Evolutionary conservation across 805 yeast species (phyloP), one percentile per base, ranked within the genome.

Genomic region (Jamesozyma lodderae): DNA sequence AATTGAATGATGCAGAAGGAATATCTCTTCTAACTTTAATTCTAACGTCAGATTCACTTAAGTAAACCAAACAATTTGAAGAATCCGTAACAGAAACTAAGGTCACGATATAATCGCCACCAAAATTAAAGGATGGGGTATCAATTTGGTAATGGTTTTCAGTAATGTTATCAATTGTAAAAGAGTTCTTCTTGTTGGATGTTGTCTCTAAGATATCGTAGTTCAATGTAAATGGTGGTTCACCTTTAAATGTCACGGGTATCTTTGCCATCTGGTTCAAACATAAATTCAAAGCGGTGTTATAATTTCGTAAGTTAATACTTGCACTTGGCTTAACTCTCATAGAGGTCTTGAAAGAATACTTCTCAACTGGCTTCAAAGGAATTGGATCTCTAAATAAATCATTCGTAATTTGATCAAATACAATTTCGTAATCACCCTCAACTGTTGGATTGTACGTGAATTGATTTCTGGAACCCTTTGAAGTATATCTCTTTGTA

Each of bases 391-490:
- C 63, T 18, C 68, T 65, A 53, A 82, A 77, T 37, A 83, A 69
- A 42, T 73, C 72, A 52, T 86, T 95, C 26, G 72, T 70, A 20
- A 87, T 55, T 10, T 70, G 63, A 25, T 72, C 65, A 60, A 92
- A 84, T 21, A 75, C 77, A 39, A 90, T 79, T 22, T 77, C 77
- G 55, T 82, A 92, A 21, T 72, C 73, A 1, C 98, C 98, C 48
- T 86, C 95, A 3, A 70, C 65, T 2, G 76, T 70, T 3, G 99
- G 97, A 43, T 73, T 74, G 59, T 82, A 87, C 35, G 72, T 68
- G 49, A 82, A 76, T 43, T 75, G 72, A 41, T 68, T 67, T 44
- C 78, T 66, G 9, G 73, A 68, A 40, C 67, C 67, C 33, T 54
- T 57, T 1, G 70, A 68, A 2, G 53, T 47, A 15, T 66, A 44